These are phyloP conservation scores for Eimeria falciformis DNA, from an alignment of 169 alveolate species.

Conservation along the genomic window DNA sequence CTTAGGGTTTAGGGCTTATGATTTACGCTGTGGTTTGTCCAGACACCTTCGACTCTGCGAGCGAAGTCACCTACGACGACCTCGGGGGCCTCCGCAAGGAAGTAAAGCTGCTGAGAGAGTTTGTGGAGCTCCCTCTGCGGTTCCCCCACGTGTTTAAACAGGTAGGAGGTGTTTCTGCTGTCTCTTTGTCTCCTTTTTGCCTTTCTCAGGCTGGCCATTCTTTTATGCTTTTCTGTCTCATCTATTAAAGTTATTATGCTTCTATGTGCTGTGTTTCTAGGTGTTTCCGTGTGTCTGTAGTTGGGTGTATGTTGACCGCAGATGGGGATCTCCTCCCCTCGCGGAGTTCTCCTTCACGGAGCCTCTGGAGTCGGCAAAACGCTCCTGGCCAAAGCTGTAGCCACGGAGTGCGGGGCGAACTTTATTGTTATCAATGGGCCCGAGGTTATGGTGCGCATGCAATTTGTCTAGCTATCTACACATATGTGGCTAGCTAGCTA, in stretches of 20 bases:
- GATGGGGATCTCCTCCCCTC: constrained; percentile 75
- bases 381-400: constrained; percentile 99
- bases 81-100: constrained; percentile 99
- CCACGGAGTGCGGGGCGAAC: constrained; percentile 91
- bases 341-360: constrained; percentile 78
- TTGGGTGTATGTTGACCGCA: neutral
- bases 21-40: neutral
- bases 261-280: neutral
- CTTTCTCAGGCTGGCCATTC: neutral
- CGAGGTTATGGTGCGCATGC: constrained; percentile 67
- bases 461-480: neutral
- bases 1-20: neutral
- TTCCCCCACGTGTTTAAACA: constrained; percentile 97
- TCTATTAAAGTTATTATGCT: neutral
- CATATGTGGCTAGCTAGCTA: neutral
- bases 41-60: constrained; percentile 92
- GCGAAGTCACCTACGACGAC: constrained; percentile 99
- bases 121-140: constrained; percentile 97
- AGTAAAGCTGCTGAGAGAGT: constrained; percentile 96
- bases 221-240: neutral
- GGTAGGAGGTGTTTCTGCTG: neutral
- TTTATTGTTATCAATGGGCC: constrained; percentile 78
- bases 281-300: neutral
- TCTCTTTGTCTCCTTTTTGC: neutral
- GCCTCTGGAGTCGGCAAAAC: constrained; percentile 96